Base-by-base conservation (phyloP, 1,284 basidiomycete genomes). In the Schizophyllum commune region DNA sequence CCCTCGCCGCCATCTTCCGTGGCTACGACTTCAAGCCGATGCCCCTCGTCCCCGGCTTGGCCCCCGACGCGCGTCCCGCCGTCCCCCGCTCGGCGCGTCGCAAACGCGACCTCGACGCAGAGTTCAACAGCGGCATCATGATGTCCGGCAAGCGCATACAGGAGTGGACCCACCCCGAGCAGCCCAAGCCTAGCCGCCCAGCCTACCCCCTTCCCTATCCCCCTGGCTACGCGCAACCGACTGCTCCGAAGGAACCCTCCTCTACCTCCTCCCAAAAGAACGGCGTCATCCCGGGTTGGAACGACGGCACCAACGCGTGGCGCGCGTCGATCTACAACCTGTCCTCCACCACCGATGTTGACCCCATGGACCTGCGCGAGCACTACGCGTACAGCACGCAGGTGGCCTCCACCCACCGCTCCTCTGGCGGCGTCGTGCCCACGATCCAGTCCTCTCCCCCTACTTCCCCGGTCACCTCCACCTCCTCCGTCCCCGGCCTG, bases 271-370 rank as follows among this genome's bases (percentile, higher is more conserved):
- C 34, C 13, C 70, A 69, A 32, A 65, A 68, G 17, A 65, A 74
- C 65, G 64, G 72, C 68, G 21, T 73, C 66, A 79, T 88, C 33
- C 83, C 84, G 0, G 87, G 87, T 7, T 89, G 88, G 87, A 87
- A 81, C 1, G 87, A 89, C 64, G 82, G 85, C 56, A 79, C 77
- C 20, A 75, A 83, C 60, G 83, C 81, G 0, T 89, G 87, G 87
- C 80, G 86, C 21, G 75, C 83, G 0, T 75, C 75, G 8, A 79
- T 86, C 2, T 89, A 89, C 71, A 71, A 67, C 65, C 67, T 75
- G 58, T 63, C 67, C 32, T 57, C 74, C 0, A 61, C 66, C n/a
- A 59, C 64, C 17, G 62, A 68, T 1, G 64, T 68, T 56, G 66
- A 71, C 59, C 64, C 68, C 61, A 62, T 66, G 5, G 67, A 69